These are phyloP conservation scores for Rhytidhysteron rufulum DNA, from an alignment of 2,329 filamentous ascomycete species.

Conservation along the genomic window DNA sequence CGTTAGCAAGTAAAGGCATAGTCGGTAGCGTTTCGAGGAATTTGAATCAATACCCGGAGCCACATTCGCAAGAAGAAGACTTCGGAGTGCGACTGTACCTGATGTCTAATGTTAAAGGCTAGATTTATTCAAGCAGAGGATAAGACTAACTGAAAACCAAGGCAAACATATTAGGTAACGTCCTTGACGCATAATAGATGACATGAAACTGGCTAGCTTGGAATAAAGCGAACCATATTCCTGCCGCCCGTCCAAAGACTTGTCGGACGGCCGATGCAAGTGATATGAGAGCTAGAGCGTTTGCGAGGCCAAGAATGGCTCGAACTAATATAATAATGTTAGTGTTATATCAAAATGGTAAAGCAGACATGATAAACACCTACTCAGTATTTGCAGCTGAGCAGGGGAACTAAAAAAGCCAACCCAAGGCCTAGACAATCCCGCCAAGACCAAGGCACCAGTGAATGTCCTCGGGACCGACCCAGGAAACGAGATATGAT, in stretches of 20 bases:
- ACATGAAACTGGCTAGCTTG: conserved; percentile 87
- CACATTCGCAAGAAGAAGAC: conserved; percentile 47
- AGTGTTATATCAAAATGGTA: neutral
- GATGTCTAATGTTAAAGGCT: neutral
- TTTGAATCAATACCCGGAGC: conserved; percentile 30
- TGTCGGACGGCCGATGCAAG: conserved; percentile 62
- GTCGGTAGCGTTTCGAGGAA: conserved; percentile 50
- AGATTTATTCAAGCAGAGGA: neutral
- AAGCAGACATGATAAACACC: conserved; percentile 8
- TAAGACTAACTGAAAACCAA: conserved; percentile 72
- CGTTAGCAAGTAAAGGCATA: conserved; percentile 72
- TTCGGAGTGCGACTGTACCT: conserved; percentile 64
- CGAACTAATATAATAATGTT: conserved; percentile 54
- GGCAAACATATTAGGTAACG: conserved; percentile 94
- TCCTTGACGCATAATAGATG: conserved; percentile 86
- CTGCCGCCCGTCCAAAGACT: conserved; percentile 65
- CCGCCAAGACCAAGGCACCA: conserved; percentile 73
- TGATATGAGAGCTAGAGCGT: conserved; percentile 63
- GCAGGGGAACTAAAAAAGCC: conserved; percentile 53
- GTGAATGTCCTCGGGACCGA: conserved; percentile 89
- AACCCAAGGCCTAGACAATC: conserved; percentile 64
- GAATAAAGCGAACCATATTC: conserved; percentile 75
- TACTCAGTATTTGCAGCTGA: conserved; percentile 57
- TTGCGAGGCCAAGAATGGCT: conserved; percentile 71
- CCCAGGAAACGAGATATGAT: conserved; percentile 87